Evolutionary conservation across 108 stramenopile genomes (phyloP), one percentile per base, ranked within the genome.

Genomic region (Asterionellopsis glacialis): DNA sequence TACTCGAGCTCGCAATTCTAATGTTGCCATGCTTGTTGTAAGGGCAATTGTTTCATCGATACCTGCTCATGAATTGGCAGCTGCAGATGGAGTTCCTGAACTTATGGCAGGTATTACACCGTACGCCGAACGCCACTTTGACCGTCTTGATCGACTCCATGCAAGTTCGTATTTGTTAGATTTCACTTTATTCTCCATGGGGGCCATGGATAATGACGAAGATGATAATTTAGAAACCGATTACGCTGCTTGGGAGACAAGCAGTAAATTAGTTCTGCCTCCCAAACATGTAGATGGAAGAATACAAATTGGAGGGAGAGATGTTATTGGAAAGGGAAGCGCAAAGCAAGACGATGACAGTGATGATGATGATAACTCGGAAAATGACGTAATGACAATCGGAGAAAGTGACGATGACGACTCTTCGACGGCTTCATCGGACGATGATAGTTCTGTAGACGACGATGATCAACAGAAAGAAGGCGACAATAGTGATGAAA

Each of bases 91-190:
- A 1, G 65, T 91, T 15, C 85, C 89, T 19, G 84, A 87, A 67
- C 82, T 87, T 16, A 48, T 94, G 41, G 79, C 83, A 24, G 83
- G 93, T 6, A 83, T 94, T 25, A 70, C 73, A 28, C 89, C 89
- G 1, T 94, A 94, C 57, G 88, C 87, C 22, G 93, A 91, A 50
- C 68, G 93, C 28, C 93, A 94, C 71, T 91, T 91, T 69, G 87
- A 94, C 48, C 81, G 93, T 14, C 64, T 91, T 24, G 93, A 94
- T 61, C 51, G 77, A 38, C 60, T 94, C 40, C 69, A 84, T 44
- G 76, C 81, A 25, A 84, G 66, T 59, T 74, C 87, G 0, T 94
- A 79, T 45, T 62, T 94, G 24, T 50, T 94, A 18, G 93, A 94
- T 58, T 94, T 73, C 48, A 73, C 81, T 10, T 63, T 94, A 28